These are phyloP conservation scores for Chytriomyces hyalinus DNA, from an alignment of 192 early-diverging fungal species.

Conservation along the genomic window DNA sequence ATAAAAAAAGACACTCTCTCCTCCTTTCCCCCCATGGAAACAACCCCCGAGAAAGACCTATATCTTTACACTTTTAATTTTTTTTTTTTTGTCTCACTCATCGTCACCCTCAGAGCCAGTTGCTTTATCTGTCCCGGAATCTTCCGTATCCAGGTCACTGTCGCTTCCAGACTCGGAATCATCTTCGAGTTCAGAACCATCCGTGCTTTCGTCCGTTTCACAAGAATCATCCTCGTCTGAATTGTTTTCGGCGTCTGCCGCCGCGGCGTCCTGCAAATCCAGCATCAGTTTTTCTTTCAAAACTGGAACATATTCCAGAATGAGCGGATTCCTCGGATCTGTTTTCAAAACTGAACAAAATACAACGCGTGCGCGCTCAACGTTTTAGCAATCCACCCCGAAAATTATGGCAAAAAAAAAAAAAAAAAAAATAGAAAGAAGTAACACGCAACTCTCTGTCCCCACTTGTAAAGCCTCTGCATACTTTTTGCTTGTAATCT, in stretches of 20 bases:
- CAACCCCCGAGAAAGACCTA: too few relatives aligned
- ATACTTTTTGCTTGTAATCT: slow-evolving; percentile 22
- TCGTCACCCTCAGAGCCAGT: background rate
- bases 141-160: background rate
- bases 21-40: background rate
- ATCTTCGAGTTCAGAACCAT: slow-evolving; percentile 7
- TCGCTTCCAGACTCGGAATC: background rate
- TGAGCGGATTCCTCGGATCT: slow-evolving; percentile 32
- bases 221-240: background rate
- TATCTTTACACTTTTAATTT: background rate
- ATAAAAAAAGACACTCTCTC: background rate
- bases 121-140: background rate
- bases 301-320: slow-evolving; percentile 34
- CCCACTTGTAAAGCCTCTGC: slow-evolving; percentile 26
- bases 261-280: slow-evolving; percentile 13
- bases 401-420: background rate
- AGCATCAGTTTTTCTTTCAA: slow-evolving; percentile 33
- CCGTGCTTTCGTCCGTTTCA: background rate
- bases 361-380: background rate
- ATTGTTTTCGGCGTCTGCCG: background rate
- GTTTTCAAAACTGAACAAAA: slow-evolving; percentile 18
- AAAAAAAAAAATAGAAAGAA: background rate
- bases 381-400: background rate
- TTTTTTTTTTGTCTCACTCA: background rate
- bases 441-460: background rate